Evolutionary conservation across 345 rosid genomes (phyloP).

Genomic region (Eucalyptus guilfoylei): DNA sequence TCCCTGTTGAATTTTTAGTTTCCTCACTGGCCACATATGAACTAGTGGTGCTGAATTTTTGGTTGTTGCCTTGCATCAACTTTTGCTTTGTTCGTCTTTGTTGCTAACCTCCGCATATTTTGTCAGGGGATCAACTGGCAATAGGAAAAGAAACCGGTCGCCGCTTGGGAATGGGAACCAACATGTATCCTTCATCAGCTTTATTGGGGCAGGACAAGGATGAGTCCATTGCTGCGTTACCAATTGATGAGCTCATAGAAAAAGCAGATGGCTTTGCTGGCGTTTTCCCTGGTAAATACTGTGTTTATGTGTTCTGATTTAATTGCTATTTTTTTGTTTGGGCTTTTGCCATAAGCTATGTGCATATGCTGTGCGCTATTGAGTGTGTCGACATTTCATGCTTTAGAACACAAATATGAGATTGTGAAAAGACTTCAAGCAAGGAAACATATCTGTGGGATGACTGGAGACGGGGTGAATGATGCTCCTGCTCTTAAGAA

Average conservation of each 20-base stretch:
- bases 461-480: slow-evolving; percentile 99
- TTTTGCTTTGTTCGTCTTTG: neutral
- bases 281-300: slow-evolving; percentile 77
- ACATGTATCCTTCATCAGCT: slow-evolving; percentile 98
- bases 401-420: slow-evolving; percentile 93
- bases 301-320: neutral
- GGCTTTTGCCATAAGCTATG: neutral
- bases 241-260: slow-evolving; percentile 94
- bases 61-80: neutral
- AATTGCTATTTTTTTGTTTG: neutral
- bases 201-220: slow-evolving; percentile 91
- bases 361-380: neutral
- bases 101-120: neutral
- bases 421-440: slow-evolving; percentile 94
- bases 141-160: slow-evolving; percentile 98
- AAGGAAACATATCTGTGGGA: slow-evolving; percentile 94
- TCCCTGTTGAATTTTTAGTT: neutral
- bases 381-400: neutral
- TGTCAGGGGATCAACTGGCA: slow-evolving; percentile 91
- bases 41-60: neutral
- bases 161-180: slow-evolving; percentile 98
- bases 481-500: slow-evolving; percentile 99
- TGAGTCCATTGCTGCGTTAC: slow-evolving; percentile 83
- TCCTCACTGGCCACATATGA: neutral
- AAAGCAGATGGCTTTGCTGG: slow-evolving; percentile 99